Percentiles rank a stretch among this genome's conserved stretches.
Evolutionary conservation across 2,329 filamentous ascomycete species (phyloP).

Genomic region (Ascochyta viciae-villosae): DNA sequence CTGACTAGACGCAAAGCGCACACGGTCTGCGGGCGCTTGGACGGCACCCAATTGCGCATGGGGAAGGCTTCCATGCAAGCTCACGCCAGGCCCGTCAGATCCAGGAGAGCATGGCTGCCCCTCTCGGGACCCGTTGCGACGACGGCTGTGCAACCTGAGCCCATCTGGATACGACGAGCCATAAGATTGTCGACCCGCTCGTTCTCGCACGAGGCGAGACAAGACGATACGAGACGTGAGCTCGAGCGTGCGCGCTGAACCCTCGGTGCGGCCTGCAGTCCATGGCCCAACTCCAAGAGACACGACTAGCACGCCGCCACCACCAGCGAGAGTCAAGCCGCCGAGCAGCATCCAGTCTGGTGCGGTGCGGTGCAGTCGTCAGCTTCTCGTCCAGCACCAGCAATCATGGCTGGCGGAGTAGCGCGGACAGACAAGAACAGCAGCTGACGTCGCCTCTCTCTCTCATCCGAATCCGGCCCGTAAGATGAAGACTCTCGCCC

Average conservation of each 20-base stretch:
- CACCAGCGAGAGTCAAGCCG: conserved; percentile 6
- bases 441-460: too few species aligned
- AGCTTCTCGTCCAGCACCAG: neutral
- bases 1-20: conserved; percentile 34
- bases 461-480: too few species aligned
- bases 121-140: neutral
- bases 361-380: conserved; percentile 1
- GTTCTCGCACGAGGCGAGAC: conserved; percentile 1
- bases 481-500: too few species aligned
- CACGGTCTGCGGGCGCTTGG: conserved; percentile 12
- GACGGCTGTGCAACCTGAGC: neutral
- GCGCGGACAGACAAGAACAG: too few species aligned
- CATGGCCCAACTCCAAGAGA: neutral
- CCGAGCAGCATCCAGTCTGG: neutral
- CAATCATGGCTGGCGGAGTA: neutral
- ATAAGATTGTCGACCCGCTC: conserved; percentile 10
- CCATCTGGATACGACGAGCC: neutral
- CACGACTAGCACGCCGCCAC: conserved; percentile 6
- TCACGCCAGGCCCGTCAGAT: conserved; percentile 18
- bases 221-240: neutral
- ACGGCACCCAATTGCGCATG: conserved; percentile 15
- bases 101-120: conserved; percentile 6
- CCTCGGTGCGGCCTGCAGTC: neutral
- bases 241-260: conserved; percentile 5
- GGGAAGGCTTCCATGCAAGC: conserved; percentile 14